These are phyloP conservation scores for Fusarium ambrosium DNA, from an alignment of 2,329 filamentous ascomycete species.

Conservation along the genomic window DNA sequence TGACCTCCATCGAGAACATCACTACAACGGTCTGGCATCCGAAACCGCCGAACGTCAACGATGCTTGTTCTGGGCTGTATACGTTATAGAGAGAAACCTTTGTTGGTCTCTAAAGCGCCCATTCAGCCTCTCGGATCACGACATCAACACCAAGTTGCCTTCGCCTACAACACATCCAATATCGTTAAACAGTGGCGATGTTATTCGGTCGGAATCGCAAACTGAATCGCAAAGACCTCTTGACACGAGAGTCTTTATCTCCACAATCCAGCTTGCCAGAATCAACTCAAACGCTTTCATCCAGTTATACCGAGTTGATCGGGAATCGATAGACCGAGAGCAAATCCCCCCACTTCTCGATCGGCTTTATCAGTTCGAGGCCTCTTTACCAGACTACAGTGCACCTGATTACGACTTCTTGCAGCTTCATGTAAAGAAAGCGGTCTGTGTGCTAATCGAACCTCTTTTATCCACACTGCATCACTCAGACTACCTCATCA, in stretches of 20 bases:
- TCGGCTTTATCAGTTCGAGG: background rate
- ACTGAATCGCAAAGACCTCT: background rate
- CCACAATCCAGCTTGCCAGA: background rate
- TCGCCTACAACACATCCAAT: background rate
- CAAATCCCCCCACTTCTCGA: background rate
- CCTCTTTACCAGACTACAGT: background rate
- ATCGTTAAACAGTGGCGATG: accelerated
- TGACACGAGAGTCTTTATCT: background rate
- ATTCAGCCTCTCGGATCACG: background rate
- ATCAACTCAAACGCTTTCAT: background rate
- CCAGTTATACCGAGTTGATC: background rate
- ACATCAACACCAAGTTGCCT: background rate
- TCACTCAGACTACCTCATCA: background rate
- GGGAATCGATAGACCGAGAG: background rate
- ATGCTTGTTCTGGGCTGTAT: background rate
- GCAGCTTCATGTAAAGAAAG: background rate
- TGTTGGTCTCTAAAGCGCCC: background rate
- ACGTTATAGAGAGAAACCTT: background rate
- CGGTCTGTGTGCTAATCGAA: background rate
- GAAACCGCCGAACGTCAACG: background rate
- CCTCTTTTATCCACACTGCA: background rate
- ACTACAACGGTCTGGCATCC: background rate
- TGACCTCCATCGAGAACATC: background rate
- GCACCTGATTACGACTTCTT: background rate
- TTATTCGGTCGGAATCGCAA: background rate